Evolutionary conservation across 345 rosid genomes (phyloP).

Genomic region (Gossypium australe): DNA sequence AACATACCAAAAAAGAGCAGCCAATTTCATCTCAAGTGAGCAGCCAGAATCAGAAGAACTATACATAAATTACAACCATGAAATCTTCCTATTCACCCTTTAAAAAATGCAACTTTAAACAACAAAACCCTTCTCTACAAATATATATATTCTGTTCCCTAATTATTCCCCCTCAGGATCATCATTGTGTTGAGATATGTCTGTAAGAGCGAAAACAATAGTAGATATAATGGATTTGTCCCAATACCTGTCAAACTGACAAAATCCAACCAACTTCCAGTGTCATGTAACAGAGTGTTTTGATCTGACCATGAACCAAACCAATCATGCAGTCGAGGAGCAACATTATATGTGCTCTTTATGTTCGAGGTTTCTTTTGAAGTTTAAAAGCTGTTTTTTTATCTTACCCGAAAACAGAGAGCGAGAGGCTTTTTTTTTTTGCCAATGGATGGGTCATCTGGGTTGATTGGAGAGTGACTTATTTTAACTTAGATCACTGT

Average conservation of each 20-base stretch:
- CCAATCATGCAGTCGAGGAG: constrained; percentile 5
- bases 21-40: constrained; percentile 4
- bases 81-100: constrained; percentile 27
- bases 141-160: constrained; percentile 22
- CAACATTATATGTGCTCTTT: background rate
- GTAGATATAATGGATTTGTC: background rate
- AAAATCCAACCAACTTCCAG: constrained; percentile 24
- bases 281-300: constrained; percentile 23
- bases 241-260: constrained; percentile 14
- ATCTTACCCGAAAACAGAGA: constrained; percentile 10
- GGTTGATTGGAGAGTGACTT: constrained; percentile 2
- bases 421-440: background rate
- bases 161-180: constrained; percentile 16
- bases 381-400: constrained; percentile 10
- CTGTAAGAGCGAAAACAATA: constrained; percentile 19
- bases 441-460: constrained; percentile 13
- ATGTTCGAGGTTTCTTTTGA: background rate
- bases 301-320: constrained; percentile 20
- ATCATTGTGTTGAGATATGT: constrained; percentile 13
- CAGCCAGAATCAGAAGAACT: constrained; percentile 16
- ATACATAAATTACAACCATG: constrained; percentile 38
- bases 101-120: constrained; percentile 21
- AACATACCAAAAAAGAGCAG: background rate
- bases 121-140: constrained; percentile 29
- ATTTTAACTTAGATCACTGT: background rate